Evolutionary conservation across 1,284 basidiomycete genomes (phyloP), one percentile per base, ranked within the genome.

Genomic region (Sutorius eximius): DNA sequence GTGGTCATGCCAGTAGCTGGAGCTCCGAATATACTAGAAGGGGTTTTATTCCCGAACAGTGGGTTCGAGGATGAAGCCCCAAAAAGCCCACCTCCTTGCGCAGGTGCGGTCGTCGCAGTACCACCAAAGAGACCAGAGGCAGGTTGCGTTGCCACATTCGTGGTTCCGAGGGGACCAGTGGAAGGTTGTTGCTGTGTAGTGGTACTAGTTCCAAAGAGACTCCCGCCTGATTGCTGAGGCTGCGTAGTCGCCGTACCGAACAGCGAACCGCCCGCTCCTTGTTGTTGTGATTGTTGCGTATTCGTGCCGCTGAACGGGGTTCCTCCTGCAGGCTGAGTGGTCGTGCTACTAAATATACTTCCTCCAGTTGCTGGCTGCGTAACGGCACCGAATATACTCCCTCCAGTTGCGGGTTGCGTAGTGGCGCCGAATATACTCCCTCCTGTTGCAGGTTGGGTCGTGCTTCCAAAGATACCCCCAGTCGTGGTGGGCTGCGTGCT

Each of bases 41-140:
- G 59, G 1, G 61, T 37, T 47, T 52, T 61, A 61, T 57, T 59
- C 61, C 64, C 66, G 34, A 67, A 72, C 29, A 70, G n/a, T 50
- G 63, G 64, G 36, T 64, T 64, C 29, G 63, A 45, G 20, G 61
- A 46, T 29, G 43, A 52, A 45, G 20, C 58, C 42, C 57, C 66
- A 27, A 68, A 69, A 20, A 56, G 49, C 20, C 59, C 55, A 3
- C 65, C 56, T 3, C 57, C 54, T 49, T 58, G 63, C 3, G 43
- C 45, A 27, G 62, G 62, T 20, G 48, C 11, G 18, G 41, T 36
- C 47, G 60, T 60, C 16, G 49, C 8, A 12, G 60, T 36, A 16
- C n/a, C 20, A 24, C 63, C 53, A 54, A 62, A 62, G 32, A 48
- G 24, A 45, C 44, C 8, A 0, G 63, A n/a, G 16, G 59, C 53